Evolutionary conservation across 108 stramenopile genomes (phyloP).

Genomic region (Fragilariopsis cylindrus): DNA sequence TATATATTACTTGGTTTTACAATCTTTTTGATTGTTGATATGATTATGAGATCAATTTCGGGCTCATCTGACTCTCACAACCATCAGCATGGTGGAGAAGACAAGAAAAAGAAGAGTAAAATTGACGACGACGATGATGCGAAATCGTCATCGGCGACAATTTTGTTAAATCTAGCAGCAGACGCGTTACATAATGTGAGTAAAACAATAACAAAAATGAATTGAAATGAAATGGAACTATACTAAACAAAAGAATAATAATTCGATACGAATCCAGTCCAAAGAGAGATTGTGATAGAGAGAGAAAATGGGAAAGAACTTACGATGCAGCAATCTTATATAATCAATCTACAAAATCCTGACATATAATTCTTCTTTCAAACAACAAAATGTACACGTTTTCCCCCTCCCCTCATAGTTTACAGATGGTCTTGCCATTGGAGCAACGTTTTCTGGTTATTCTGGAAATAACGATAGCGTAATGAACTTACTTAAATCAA

Average conservation of each 20-base stretch:
- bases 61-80: conserved; percentile 7
- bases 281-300: no score
- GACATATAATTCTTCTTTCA: no score
- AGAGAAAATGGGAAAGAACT: no score
- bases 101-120: conserved; percentile 19
- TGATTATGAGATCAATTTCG: conserved; percentile 62
- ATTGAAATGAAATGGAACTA: not conserved
- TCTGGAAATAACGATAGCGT: conserved; percentile 34
- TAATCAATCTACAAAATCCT: no score
- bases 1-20: conserved; percentile 71
- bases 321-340: no score
- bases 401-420: conserved; percentile 10
- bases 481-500: conserved; percentile 50
- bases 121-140: not conserved
- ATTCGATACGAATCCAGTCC: not conserved
- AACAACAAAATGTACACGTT: no score
- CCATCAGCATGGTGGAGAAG: not conserved
- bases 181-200: conserved; percentile 82
- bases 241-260: not conserved
- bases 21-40: conserved; percentile 69
- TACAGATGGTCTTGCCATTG: conserved; percentile 76
- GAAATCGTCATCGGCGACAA: conserved; percentile 26
- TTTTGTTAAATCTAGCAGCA: conserved; percentile 79
- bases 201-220: not conserved
- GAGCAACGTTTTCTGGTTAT: conserved; percentile 68